A percentile compares a stretch with the other conserved stretches of the same genome.
These are phyloP conservation scores for Pyrus bretschneideri DNA, from an alignment of 306 rosid genomes.

Conservation along the genomic window DNA sequence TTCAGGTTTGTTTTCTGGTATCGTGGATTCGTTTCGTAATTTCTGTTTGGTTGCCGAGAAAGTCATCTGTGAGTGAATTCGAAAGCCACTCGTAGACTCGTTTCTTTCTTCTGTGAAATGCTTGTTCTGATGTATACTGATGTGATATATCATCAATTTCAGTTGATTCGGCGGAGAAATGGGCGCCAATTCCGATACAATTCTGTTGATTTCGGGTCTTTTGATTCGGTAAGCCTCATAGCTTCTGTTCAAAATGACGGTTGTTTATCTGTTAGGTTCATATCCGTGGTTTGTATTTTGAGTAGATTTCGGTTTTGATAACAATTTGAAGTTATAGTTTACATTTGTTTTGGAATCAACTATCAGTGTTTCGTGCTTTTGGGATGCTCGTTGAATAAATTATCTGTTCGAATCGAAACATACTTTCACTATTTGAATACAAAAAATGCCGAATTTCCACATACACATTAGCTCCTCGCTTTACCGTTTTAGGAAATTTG, in stretches of 20 bases:
- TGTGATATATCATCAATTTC: constrained; percentile 1
- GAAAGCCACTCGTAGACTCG: not conserved
- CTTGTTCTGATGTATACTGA: not conserved
- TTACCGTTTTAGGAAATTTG: no score
- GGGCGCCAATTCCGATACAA: constrained; percentile 15
- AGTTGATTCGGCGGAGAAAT: constrained; percentile 33
- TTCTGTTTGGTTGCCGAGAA: constrained; percentile 1
- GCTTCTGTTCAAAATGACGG: no score
- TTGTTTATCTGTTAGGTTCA: not conserved
- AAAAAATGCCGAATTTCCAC: not conserved
- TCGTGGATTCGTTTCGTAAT: not conserved
- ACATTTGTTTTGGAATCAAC: not conserved
- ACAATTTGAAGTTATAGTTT: not conserved
- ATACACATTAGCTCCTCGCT: not conserved
- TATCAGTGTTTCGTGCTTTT: not conserved
- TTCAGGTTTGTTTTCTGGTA: constrained; percentile 7
- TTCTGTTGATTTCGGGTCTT: constrained; percentile 30
- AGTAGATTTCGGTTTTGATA: not conserved
- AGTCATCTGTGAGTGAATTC: not conserved
- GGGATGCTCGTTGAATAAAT: not conserved
- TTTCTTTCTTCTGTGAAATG: not conserved
- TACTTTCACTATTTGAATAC: not conserved
- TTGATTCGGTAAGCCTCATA: constrained; percentile 40
- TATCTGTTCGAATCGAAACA: not conserved
- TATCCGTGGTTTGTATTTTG: not conserved